Conservation (phyloP, 768 basidiomycete genomes). For the Lepiota venenata region DNA sequence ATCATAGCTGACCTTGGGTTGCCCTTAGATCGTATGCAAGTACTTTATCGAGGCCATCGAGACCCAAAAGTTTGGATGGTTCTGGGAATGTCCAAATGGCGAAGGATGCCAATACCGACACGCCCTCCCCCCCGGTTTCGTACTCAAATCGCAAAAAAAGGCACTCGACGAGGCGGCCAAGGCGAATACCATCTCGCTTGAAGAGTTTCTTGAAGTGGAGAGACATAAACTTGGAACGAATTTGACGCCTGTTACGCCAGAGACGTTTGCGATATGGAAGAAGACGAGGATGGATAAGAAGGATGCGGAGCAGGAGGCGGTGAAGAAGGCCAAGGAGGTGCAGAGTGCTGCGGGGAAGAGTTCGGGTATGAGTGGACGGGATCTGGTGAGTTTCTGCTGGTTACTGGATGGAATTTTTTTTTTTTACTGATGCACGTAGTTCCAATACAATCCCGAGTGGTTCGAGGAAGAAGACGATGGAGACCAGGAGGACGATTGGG, state of each 20-base stretch:
- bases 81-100: constrained; percentile 93
- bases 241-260: constrained; percentile 90
- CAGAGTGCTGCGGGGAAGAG: constrained; percentile 87
- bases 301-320: constrained; percentile 78
- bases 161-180: constrained; percentile 89
- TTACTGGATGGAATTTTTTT: not conserved
- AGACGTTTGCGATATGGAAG: constrained; percentile 94
- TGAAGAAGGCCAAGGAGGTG: constrained; percentile 77
- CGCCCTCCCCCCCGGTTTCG: constrained; percentile 93
- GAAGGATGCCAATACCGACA: constrained; percentile 92
- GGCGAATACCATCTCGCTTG: constrained; percentile 83
- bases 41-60: constrained; percentile 97
- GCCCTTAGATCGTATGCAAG: constrained; percentile 90
- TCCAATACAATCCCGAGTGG: constrained; percentile 96
- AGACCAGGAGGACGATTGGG: constrained; percentile 51
- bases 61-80: constrained; percentile 90
- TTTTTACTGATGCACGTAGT: constrained; percentile 39
- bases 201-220: constrained; percentile 98
- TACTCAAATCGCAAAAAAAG: constrained; percentile 92
- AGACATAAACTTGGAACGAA: constrained; percentile 91
- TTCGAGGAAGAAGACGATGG: constrained; percentile 74
- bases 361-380: constrained; percentile 92
- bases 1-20: not conserved
- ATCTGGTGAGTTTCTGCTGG: constrained; percentile 59
- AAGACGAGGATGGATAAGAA: constrained; percentile 95